phyloP scores from a whole-genome alignment of 179 eudicot genomes.

The Spergularia azorica region DNA sequence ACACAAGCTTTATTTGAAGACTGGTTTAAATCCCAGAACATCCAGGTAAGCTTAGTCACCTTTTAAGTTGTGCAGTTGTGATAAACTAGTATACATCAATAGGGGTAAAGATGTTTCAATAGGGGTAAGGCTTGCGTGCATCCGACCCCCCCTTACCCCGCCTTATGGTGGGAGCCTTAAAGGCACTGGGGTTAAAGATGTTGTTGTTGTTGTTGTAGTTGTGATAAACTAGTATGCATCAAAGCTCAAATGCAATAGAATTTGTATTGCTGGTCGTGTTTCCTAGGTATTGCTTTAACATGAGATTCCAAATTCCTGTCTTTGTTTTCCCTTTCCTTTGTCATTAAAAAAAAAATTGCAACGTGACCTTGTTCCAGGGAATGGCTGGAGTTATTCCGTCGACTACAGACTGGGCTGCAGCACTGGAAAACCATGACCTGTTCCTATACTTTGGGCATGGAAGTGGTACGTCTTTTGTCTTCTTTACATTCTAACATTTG shows the following conservation, averaged over 20 bases:
- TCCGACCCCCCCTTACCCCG: too few relatives aligned
- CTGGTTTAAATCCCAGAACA: constrained; percentile 72
- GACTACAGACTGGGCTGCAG: constrained; percentile 60
- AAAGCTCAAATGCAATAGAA: background rate
- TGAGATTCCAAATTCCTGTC: background rate
- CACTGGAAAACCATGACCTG: constrained; percentile 75
- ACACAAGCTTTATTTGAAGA: constrained; percentile 80
- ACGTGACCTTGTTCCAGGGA: constrained; percentile 51
- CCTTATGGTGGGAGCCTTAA: too few relatives aligned
- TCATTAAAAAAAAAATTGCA: background rate
- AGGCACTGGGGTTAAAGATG: too few relatives aligned
- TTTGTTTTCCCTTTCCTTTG: background rate
- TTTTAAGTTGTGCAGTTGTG: background rate
- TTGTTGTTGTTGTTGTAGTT: background rate
- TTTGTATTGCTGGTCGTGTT: background rate
- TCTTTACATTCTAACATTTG: background rate
- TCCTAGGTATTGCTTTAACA: background rate
- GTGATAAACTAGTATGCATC: background rate
- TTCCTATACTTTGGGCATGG: constrained; percentile 95
- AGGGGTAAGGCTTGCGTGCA: too few relatives aligned
- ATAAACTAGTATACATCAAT: too few relatives aligned
- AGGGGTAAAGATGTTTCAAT: too few relatives aligned
- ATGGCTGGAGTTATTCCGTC: constrained; percentile 70
- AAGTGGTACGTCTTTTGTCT: constrained; percentile 60
- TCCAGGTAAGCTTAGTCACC: constrained; percentile 56